Base-by-base conservation (phyloP, 352 stramenopile genomes). In the Globisporangium apiculatum region DNA sequence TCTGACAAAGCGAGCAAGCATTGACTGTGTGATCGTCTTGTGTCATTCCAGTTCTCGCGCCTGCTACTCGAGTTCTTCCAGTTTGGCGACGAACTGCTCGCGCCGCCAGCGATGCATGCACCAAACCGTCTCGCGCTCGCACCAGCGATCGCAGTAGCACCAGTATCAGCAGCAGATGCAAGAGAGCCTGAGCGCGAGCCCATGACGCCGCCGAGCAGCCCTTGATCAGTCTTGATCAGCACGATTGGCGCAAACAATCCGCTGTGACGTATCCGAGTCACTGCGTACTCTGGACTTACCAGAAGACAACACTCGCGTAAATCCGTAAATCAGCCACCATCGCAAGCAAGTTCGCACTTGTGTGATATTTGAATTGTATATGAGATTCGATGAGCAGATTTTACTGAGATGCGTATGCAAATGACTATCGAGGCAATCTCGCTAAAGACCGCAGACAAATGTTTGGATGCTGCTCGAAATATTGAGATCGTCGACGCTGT, bases 11-110 rank as follows among this genome's bases (percentile, higher is more conserved):
- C 2, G 24, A 24, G 18, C 11, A 4, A 12, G 7, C 41, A 12
- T n/a, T 24, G 14, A 50, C 46, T 3, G n/a, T 15, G 5, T 11
- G 14, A 8, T 35, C 36, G 18, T 46, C 7, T 37, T 12, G 15
- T 15, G 10, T 7, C 24, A 31, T 31, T 14, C 7, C 38, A 62
- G 48, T 60, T 67, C 48, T 67, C 55, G 48, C 57, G 51, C n/a
- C 4, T 58, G 40, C 18, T 60, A 7, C 18, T 54, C 48, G 43
- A 58, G 15, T 56, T 66, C 42, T 55, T 55, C 38, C 37, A 53
- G 40, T 52, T 43, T 53, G 38, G 58, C n/a, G 51, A 57, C 45
- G 48, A 38, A 14, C 36, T 57, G 5, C 50, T 66, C 17, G 60
- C 55, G 17, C 53, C 41, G 24, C 24, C 24, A 31, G 24, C 24